phyloP scores from a whole-genome alignment of 306 rosid genomes.

The Begonia masoniana region DNA sequence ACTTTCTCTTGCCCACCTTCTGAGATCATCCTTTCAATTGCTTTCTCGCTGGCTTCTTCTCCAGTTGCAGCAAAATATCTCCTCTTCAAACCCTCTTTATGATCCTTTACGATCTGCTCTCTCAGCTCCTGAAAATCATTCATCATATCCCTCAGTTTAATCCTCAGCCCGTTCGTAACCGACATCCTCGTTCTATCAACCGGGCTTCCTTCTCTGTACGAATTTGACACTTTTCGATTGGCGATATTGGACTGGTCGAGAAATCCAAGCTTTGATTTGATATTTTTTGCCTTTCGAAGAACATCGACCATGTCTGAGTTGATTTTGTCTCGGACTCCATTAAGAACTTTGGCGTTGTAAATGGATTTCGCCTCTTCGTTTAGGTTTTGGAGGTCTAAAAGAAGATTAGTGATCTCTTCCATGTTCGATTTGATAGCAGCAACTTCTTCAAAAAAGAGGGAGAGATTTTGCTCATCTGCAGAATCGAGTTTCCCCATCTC shows the following conservation, averaged over 20 bases:
- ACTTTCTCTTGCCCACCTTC: conserved; percentile 7
- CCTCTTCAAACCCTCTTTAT: conserved; percentile 13
- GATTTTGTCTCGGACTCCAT: conserved; percentile 9
- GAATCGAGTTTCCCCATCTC: conserved; percentile 8
- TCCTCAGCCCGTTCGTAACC: conserved; percentile 12
- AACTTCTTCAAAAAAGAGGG: conserved; percentile 1
- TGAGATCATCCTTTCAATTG: conserved; percentile 6
- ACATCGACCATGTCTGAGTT: conserved; percentile 11
- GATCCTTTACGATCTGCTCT: conserved; percentile 11
- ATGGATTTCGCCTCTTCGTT: conserved; percentile 13
- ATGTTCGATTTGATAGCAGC: neutral
- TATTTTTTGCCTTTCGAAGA: conserved; percentile 7
- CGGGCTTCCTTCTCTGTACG: conserved; percentile 12
- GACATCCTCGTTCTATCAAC: conserved; percentile 14
- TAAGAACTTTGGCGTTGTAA: conserved; percentile 10
- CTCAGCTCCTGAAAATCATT: neutral
- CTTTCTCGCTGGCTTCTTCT: conserved; percentile 13
- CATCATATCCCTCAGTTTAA: neutral
- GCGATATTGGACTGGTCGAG: conserved; percentile 10
- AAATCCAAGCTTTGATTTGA: neutral
- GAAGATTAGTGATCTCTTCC: conserved; percentile 10
- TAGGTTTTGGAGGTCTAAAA: conserved; percentile 8
- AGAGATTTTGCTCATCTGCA: conserved; percentile 1
- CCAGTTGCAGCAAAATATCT: conserved; percentile 13
- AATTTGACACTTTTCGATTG: neutral